A percentile compares a stretch with the other conserved stretches of the same genome.
These are phyloP conservation scores for Vitis cinerea DNA, from an alignment of 164 flowering plant genomes.

Conservation along the genomic window DNA sequence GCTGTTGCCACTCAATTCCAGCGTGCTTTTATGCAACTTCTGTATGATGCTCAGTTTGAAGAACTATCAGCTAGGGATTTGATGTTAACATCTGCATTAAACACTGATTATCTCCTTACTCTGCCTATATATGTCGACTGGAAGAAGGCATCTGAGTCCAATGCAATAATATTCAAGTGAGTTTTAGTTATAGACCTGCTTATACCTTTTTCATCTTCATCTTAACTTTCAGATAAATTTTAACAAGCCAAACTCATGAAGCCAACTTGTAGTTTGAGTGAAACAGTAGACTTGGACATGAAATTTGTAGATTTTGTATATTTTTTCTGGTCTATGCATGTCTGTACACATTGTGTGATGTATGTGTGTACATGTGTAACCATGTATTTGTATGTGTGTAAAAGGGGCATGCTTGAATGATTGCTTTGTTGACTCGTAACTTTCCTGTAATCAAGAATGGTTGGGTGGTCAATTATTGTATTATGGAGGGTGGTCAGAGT, in stretches of 20 bases:
- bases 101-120: slow-evolving; percentile 91
- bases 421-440: too few relatives aligned
- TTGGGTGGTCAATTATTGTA: too few relatives aligned
- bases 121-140: slow-evolving; percentile 92
- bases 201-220: not conserved
- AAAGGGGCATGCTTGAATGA: too few relatives aligned
- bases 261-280: not conserved
- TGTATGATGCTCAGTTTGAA: slow-evolving; percentile 83
- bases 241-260: too few relatives aligned
- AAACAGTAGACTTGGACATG: too few relatives aligned
- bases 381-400: too few relatives aligned
- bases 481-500: too few relatives aligned
- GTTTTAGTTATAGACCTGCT: not conserved
- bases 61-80: slow-evolving; percentile 86
- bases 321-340: too few relatives aligned
- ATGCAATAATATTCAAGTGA: slow-evolving; percentile 91
- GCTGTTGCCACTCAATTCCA: slow-evolving; percentile 82
- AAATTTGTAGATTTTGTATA: too few relatives aligned
- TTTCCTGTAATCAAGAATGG: too few relatives aligned
- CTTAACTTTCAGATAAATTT: not conserved
- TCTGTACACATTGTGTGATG: too few relatives aligned
- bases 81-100: slow-evolving; percentile 78
- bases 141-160: slow-evolving; percentile 86
- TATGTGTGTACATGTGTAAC: too few relatives aligned
- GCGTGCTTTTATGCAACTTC: slow-evolving; percentile 79